Base-by-base conservation (phyloP, 1,139 yeast genomes). In the Eremothecium gossypii region DNA sequence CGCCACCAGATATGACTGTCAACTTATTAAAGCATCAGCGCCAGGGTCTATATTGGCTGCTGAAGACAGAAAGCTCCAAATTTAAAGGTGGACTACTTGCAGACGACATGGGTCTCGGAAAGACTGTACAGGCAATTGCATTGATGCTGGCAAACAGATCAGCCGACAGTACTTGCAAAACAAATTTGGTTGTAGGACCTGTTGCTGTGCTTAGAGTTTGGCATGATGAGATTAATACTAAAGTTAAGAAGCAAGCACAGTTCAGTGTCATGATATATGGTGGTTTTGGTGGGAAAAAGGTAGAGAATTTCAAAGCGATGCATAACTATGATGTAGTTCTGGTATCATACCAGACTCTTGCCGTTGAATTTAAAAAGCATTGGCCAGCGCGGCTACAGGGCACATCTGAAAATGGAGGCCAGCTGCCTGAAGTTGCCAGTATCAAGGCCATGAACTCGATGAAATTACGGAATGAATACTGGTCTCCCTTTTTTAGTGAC, bases 101-200 rank as follows among this genome's bases (percentile, higher is more conserved):
- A 0, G 96, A 87, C 64, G 96, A 84, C 65, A 87, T 87, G 96
- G 96, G 96, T 28, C 67, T 87, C 28, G 96, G 96, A 47, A 89
- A 87, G 61, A 87, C 96, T 0, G 78, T 87, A 34, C 96, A 87
- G 63, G 75, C 86, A 2, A 68, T 85, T 37, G 77, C 94, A 0
- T 60, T 85, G 38, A 77, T 86, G 53, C 56, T 84, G 45, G 71
- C 82, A 2, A 71, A 75, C 54, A 68, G 66, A 45, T 38, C 44
- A 4, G 68, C 82, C 0, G 45, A 52, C 10, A 63, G 65, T 8
- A 49, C 48, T 2, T 28, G 42, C 27, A 77, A 73, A 50, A 77
- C 91, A 0, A 85, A 81, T n/a, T 65, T 89, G 43, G 73, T 89
- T 37, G 73, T 89, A 10, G 89, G 89, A 0, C 96, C 96, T 0